phyloP scores from a whole-genome alignment of 2,329 filamentous ascomycete species.

The Rhynchosporium graminicola region DNA sequence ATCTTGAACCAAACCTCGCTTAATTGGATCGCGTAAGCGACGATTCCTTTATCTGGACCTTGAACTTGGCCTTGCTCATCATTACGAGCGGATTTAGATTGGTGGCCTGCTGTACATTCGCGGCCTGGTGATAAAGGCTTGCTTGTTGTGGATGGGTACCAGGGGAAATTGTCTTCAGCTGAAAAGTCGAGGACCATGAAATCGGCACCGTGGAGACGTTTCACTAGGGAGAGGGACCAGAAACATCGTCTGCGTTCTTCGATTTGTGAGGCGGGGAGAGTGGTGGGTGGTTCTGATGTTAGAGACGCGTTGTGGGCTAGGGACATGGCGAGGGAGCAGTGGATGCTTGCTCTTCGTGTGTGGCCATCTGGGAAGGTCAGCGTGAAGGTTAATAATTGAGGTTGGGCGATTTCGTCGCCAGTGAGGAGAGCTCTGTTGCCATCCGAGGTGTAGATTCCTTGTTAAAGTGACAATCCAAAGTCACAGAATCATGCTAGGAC shows the following conservation, averaged over 20 bases:
- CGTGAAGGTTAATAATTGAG: background rate
- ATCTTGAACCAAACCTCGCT: constrained; percentile 52
- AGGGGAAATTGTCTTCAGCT: constrained; percentile 42
- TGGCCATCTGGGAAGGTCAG: constrained; percentile 44
- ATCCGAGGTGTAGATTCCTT: too few species aligned
- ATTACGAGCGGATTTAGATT: background rate
- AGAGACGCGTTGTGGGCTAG: constrained; percentile 48
- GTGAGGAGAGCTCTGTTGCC: too few species aligned
- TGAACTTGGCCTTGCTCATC: constrained; percentile 22
- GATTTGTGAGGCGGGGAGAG: constrained; percentile 26
- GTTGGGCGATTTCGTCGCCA: too few species aligned
- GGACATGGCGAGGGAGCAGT: constrained; percentile 48
- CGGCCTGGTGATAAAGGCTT: constrained; percentile 30
- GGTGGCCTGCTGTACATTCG: background rate
- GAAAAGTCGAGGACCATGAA: constrained; percentile 45
- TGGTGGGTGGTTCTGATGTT: constrained; percentile 40
- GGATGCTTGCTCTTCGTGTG: constrained; percentile 46
- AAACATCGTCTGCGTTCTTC: constrained; percentile 41
- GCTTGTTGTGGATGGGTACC: constrained; percentile 44
- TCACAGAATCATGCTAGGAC: too few species aligned
- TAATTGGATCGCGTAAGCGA: constrained; percentile 48
- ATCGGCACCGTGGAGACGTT: constrained; percentile 41
- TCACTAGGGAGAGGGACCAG: constrained; percentile 41
- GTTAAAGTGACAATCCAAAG: too few species aligned
- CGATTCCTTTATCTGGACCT: constrained; percentile 43